These are phyloP conservation scores for Stachybotrys echinatus DNA, from an alignment of 2,329 filamentous ascomycete species.

Conservation along the genomic window DNA sequence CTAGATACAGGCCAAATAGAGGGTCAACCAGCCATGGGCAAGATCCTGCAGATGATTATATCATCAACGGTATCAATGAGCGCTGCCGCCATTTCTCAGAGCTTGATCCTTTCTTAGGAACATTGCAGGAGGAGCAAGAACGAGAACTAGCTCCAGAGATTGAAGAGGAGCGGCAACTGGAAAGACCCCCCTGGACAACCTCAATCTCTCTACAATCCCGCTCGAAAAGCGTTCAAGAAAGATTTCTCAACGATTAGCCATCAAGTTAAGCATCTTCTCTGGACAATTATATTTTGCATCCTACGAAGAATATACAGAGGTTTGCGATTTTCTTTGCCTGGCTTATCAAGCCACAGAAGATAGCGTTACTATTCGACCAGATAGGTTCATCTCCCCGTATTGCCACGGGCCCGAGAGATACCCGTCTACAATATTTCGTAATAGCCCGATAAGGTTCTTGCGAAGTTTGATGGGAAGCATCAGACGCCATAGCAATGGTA, in stretches of 20 bases:
- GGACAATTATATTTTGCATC: slow-evolving; percentile 57
- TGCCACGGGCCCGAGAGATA: neutral
- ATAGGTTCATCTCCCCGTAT: slow-evolving; percentile 20
- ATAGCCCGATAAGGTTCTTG: slow-evolving; percentile 17
- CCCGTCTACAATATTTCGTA: neutral
- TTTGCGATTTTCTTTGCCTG: slow-evolving; percentile 47
- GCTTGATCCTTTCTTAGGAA: neutral
- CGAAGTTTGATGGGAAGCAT: slow-evolving; percentile 27
- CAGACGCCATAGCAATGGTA: slow-evolving; percentile 27
- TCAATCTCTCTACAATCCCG: neutral
- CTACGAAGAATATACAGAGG: slow-evolving; percentile 43
- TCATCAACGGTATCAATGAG: neutral
- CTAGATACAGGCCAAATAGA: neutral
- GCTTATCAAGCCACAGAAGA: slow-evolving; percentile 18
- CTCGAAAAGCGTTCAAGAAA: too few relatives aligned
- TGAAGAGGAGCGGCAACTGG: slow-evolving; percentile 1
- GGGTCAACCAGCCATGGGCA: neutral
- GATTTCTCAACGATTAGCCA: slow-evolving; percentile 1
- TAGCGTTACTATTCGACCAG: slow-evolving; percentile 6
- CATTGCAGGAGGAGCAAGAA: slow-evolving; percentile 3
- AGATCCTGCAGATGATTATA: neutral
- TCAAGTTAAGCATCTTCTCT: slow-evolving; percentile 57
- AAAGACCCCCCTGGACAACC: slow-evolving; percentile 2
- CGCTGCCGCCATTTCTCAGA: neutral
- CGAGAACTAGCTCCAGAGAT: slow-evolving; percentile 3